These are phyloP conservation scores for Thalassiosira profunda DNA, from an alignment of 108 stramenopile genomes.

Conservation along the genomic window DNA sequence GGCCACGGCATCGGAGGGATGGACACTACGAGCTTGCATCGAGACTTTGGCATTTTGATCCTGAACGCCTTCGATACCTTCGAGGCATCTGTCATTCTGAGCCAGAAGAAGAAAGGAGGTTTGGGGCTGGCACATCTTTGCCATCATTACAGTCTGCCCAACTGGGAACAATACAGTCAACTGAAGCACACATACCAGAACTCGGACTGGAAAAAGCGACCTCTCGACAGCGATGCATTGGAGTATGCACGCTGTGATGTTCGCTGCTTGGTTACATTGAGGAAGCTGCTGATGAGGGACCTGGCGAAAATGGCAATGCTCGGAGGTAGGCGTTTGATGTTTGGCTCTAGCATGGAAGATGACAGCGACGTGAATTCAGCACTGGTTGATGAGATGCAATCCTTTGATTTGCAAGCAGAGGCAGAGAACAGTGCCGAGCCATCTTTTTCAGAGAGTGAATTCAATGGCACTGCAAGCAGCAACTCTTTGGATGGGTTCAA, in stretches of 20 bases:
- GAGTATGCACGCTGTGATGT: conserved; percentile 89
- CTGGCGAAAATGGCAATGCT: conserved; percentile 51
- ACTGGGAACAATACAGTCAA: conserved; percentile 51
- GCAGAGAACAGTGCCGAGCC: conserved; percentile 7
- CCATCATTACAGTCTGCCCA: conserved; percentile 67
- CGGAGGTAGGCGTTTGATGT: conserved; percentile 2
- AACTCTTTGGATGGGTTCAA: conserved; percentile 5
- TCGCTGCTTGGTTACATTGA: conserved; percentile 71
- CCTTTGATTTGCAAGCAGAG: conserved; percentile 4
- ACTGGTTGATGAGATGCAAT: conserved; percentile 10
- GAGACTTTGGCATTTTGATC: conserved; percentile 94
- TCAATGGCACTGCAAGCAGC: neutral
- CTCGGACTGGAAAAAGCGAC: conserved; percentile 92
- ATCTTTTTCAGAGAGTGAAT: conserved; percentile 12
- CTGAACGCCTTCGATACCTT: conserved; percentile 96
- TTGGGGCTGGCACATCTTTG: conserved; percentile 70
- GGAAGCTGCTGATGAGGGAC: conserved; percentile 83
- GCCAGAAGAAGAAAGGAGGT: conserved; percentile 23
- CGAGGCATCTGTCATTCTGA: conserved; percentile 69
- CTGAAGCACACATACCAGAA: conserved; percentile 88
- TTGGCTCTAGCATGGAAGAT: conserved; percentile 13
- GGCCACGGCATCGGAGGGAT: conserved; percentile 91
- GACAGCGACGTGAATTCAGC: neutral
- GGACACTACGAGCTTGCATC: conserved; percentile 90
- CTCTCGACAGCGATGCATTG: conserved; percentile 84